Conservation (phyloP, 768 basidiomycete species). For the Royoungia palumana region DNA sequence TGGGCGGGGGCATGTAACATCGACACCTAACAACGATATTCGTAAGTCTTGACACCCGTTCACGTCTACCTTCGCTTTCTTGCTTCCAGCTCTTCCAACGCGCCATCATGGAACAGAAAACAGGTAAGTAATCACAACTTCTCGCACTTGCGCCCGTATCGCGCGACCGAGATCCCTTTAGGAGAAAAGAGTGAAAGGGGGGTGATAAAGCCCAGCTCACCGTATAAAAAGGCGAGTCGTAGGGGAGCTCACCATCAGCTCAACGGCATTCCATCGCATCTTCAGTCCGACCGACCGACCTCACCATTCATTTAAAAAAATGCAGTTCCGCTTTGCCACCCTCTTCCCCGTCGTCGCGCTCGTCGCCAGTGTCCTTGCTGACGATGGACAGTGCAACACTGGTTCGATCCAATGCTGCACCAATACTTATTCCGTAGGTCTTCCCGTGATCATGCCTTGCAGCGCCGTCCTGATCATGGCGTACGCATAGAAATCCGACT, state of each 20-base stretch:
- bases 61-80: no score
- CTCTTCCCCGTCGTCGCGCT: conserved; percentile 13
- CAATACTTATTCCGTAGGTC: not conserved
- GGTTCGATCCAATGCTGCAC: conserved; percentile 13
- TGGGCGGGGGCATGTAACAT: no score
- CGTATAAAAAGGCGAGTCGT: conserved; percentile 10
- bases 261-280: not conserved
- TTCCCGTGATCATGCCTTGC: no score
- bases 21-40: no score
- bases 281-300: not conserved
- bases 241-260: not conserved
- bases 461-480: not conserved
- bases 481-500: not conserved
- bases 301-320: not conserved
- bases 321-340: conserved; percentile 7
- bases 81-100: no score
- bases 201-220: no score
- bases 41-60: no score
- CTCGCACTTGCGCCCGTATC: not conserved
- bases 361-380: conserved; percentile 1
- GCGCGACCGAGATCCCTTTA: not conserved
- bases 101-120: no score
- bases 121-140: not conserved
- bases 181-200: no score
- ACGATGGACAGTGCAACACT: conserved; percentile 5